These are phyloP conservation scores for Leccinellum albellum DNA, from an alignment of 768 basidiomycete species.

Conservation along the genomic window DNA sequence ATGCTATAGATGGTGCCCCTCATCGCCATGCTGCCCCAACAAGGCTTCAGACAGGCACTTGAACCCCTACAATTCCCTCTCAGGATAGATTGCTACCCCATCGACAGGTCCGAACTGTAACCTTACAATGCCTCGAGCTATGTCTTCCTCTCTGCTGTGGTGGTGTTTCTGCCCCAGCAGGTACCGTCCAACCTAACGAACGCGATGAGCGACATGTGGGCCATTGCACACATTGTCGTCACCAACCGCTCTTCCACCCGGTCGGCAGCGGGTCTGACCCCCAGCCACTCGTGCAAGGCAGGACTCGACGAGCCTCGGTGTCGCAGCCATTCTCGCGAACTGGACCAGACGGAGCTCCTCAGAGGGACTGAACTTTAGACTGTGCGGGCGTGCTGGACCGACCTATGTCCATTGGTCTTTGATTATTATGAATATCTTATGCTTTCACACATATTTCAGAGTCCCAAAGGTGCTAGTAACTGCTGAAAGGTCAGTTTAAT, in stretches of 20 bases:
- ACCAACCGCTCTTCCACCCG: slow-evolving; percentile 45
- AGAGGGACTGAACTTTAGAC: slow-evolving; percentile 38
- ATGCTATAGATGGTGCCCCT: too few species aligned
- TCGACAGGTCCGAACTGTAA: too few species aligned
- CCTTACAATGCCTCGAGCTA: slow-evolving; percentile 38
- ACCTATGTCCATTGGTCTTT: too few species aligned
- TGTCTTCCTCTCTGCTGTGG: slow-evolving; percentile 39
- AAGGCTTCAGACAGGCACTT: too few species aligned
- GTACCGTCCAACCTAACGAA: slow-evolving; percentile 19
- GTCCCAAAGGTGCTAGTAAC: too few species aligned
- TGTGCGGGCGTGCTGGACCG: too few species aligned
- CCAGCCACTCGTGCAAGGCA: slow-evolving; percentile 54
- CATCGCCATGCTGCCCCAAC: too few species aligned
- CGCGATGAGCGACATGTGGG: slow-evolving; percentile 51
- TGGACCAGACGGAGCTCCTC: slow-evolving; percentile 39
- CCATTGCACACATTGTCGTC: slow-evolving; percentile 52
- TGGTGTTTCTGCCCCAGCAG: slow-evolving; percentile 26
- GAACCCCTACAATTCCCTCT: too few species aligned
- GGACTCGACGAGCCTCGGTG: slow-evolving; percentile 70
- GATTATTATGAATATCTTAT: too few species aligned
- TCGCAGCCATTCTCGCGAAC: slow-evolving; percentile 62
- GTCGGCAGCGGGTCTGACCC: slow-evolving; percentile 43
- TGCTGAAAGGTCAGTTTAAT: too few species aligned
- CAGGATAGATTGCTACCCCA: too few species aligned
- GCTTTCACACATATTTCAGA: too few species aligned